Evolutionary conservation across 805 yeast species (phyloP), one percentile per base, ranked within the genome.

Genomic region (Myxozyma lipomycoides): DNA sequence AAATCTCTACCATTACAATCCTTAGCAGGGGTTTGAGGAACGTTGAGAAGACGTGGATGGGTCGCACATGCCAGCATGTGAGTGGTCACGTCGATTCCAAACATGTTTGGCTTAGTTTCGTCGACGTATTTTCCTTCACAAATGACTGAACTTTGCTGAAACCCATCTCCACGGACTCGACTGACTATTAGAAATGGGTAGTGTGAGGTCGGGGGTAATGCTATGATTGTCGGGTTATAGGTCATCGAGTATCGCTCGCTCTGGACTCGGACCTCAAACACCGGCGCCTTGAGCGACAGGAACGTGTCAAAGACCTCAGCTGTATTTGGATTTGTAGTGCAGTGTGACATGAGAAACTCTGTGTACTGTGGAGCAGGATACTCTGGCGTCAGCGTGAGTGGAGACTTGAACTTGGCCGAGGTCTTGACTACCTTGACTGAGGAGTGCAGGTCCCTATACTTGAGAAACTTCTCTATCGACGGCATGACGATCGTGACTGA

Each of bases 141-240:
- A 22, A 54, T 52, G 15, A 54, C 23, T 2, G 52, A 44, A n/a
- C 24, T 15, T 22, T 54, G 58, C 15, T 40, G 25, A 24, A 39
- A 30, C 1, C 57, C 57, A 10, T 34, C 49, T 21, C 57, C 52
- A n/a, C 56, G 52, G 26, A 54, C 52, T n/a, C 58, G 55, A 9
- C 52, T 21, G 37, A 54, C 58, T 1, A 54, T 50, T 25, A 54
- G 48, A 39, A 54, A 54, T 7, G 51, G 57, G 28, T 47, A 54
- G 39, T 54, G 58, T 10, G 58, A 52, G 26, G 58, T 38, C 17
- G 58, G 46, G 17, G 58, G 58, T 5, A 54, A 45, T 7, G 58
- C 55, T 19, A 54, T 40, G 38, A 54, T 47, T 12, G 58, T 47
- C 1, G 58, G 58, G 36, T 54, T 54, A 41, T 54, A 54, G 1